Conservation (phyloP, 202 grass and related monocot genomes). For the Zoysia matrella region DNA sequence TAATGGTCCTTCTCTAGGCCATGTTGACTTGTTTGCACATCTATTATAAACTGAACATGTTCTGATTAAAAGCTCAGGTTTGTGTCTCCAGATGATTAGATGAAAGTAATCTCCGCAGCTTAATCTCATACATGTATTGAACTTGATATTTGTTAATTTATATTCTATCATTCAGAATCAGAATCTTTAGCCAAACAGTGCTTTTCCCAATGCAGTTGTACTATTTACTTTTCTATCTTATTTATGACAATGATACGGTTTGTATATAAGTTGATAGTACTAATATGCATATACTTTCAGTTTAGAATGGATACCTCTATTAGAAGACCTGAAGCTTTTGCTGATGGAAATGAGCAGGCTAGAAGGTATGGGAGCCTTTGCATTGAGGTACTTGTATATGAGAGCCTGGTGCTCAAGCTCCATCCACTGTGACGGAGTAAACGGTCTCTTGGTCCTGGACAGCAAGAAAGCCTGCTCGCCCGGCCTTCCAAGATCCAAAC, state of each 20-base stretch:
- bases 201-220: not conserved
- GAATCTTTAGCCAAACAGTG: not conserved
- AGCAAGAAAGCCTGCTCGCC: slow-evolving; percentile 65
- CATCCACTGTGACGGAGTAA: slow-evolving; percentile 96
- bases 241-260: not conserved
- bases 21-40: not conserved
- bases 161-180: not conserved
- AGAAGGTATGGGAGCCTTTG: slow-evolving; percentile 83
- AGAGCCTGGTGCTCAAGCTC: slow-evolving; percentile 95
- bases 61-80: not conserved
- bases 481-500: slow-evolving; percentile 53
- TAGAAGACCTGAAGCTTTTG: slow-evolving; percentile 65
- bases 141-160: not conserved
- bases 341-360: slow-evolving; percentile 83
- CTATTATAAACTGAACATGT: not conserved
- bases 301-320: slow-evolving; percentile 53
- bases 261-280: not conserved
- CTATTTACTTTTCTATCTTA: not conserved
- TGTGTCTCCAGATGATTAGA: not conserved
- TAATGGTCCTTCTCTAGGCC: not conserved
- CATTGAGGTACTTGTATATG: slow-evolving; percentile 92
- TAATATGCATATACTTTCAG: not conserved
- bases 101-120: not conserved
- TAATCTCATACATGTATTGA: not conserved
- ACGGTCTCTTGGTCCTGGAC: slow-evolving; percentile 76